Conservation (phyloP, 2,329 filamentous ascomycete genomes). For the Penicillium sp. region DNA sequence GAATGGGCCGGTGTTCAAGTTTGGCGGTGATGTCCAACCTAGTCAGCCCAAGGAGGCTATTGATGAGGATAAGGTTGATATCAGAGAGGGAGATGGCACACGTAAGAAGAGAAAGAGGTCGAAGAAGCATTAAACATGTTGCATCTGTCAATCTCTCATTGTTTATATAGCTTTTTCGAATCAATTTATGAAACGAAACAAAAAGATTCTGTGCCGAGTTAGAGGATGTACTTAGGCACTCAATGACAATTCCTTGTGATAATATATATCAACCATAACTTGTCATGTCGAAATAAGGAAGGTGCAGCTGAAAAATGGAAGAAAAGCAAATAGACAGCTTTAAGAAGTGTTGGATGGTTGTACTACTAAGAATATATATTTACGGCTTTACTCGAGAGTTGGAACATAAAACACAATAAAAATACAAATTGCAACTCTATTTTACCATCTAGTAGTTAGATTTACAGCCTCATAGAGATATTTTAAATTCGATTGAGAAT, state of each 20-base stretch:
- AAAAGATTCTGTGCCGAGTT: background rate
- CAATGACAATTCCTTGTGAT: background rate
- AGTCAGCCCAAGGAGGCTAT: conserved; percentile 19
- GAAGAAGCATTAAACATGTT: conserved; percentile 40
- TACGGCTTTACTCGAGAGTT: no score
- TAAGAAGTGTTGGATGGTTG: no score
- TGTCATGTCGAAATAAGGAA: no score
- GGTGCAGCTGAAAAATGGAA: no score
- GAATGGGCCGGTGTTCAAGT: conserved; percentile 48
- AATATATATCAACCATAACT: background rate
- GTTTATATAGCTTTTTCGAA: conserved; percentile 12
- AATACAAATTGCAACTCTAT: background rate
- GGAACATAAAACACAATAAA: background rate
- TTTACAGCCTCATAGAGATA: background rate
- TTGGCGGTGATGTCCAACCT: conserved; percentile 27
- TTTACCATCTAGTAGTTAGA: background rate
- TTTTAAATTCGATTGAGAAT: background rate
- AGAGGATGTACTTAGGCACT: background rate
- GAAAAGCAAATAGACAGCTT: no score
- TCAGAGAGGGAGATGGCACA: conserved; percentile 41
- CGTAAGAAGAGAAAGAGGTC: conserved; percentile 49
- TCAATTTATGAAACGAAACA: conserved; percentile 1
- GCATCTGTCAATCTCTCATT: conserved; percentile 5
- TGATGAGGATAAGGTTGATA: conserved; percentile 40
- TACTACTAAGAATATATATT: background rate